Base-by-base conservation (phyloP, 2,329 filamentous ascomycete genomes). In the Amylocarpus encephaloides region DNA sequence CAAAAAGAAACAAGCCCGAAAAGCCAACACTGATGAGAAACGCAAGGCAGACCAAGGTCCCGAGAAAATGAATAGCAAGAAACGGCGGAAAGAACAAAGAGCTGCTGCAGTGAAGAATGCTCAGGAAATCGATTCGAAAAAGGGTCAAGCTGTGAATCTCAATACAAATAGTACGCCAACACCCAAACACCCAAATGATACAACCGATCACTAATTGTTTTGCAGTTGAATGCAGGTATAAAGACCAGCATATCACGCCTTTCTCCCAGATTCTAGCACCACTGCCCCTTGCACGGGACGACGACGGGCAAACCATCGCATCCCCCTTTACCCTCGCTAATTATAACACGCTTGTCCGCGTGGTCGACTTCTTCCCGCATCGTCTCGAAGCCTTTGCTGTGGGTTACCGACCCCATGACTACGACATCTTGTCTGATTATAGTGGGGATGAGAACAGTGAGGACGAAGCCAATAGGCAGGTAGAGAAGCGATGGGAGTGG, bases 351-450 rank as follows among this genome's bases (percentile, higher is more conserved):
- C 74, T 77, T 32, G 83, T 88, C 33, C 83, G 88, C n/a, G 83
- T 95, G 1, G 77, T 95, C 33, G 88, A 95, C 68, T 96, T 87
- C 66, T 80, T 77, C 51, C 92, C 92, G 0, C 68, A 74, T 2
- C 73, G 74, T 1, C 70, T 96, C 1, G 77, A 82, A 55, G 80
- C 92, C 51, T 96, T 96, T 64, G 73, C 85, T 2, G 67, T 66
- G 29, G 72, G 72, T 48, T 71, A 69, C 36, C 71, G 70, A 51
- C 46, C 44, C 2, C 68, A 66, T 16, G 75, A 82, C 26, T 76
- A 70, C 44, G 75, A 78, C 33, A 58, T 69, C 0, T 67, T 85
- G 11, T 77, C 75, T 0, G 75, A 74, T 49, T 59, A 60, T 46
- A 62, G 57, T 30, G 59, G 62, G 40, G 39, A 59, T 46, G 55